Conservation (phyloP, 1,139 yeast species). For the Protomyces inouyei region DNA sequence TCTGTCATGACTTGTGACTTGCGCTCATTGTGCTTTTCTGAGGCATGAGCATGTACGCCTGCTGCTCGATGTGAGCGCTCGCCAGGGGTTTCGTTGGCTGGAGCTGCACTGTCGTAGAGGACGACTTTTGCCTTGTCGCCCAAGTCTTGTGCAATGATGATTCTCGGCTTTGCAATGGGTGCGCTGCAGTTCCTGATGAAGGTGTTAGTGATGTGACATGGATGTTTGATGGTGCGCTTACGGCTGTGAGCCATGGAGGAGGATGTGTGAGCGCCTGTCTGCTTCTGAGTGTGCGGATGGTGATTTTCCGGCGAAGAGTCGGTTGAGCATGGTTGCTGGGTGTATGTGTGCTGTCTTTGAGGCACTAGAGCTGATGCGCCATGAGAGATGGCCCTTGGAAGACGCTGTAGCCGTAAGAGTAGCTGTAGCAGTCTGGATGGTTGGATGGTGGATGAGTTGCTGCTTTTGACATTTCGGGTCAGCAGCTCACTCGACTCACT, state of each 20-base stretch:
- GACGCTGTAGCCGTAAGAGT: too few species aligned
- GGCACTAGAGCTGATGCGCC: neutral
- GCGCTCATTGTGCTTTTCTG: neutral
- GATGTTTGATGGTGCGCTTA: neutral
- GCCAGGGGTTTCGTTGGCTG: neutral
- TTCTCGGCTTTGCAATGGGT: neutral
- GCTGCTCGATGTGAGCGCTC: neutral
- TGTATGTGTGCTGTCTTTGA: neutral
- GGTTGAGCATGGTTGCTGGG: conserved; percentile 12
- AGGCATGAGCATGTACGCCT: neutral
- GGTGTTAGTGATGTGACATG: neutral
- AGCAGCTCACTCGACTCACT: too few species aligned
- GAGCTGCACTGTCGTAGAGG: conserved; percentile 11
- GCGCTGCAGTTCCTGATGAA: conserved; percentile 3
- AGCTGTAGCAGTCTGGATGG: neutral
- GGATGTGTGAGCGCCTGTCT: conserved; percentile 12
- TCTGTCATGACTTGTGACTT: conserved; percentile 26
- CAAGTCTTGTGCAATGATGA: conserved; percentile 22
- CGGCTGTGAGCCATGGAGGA: conserved; percentile 15
- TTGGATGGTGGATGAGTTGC: neutral
- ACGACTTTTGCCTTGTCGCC: conserved; percentile 26
- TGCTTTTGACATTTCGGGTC: too few species aligned
- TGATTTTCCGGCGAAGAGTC: neutral
- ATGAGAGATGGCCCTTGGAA: neutral
- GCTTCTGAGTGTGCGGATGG: conserved; percentile 10